phyloP scores from a whole-genome alignment of 2,329 filamentous ascomycete species.

The Capronia americana region DNA sequence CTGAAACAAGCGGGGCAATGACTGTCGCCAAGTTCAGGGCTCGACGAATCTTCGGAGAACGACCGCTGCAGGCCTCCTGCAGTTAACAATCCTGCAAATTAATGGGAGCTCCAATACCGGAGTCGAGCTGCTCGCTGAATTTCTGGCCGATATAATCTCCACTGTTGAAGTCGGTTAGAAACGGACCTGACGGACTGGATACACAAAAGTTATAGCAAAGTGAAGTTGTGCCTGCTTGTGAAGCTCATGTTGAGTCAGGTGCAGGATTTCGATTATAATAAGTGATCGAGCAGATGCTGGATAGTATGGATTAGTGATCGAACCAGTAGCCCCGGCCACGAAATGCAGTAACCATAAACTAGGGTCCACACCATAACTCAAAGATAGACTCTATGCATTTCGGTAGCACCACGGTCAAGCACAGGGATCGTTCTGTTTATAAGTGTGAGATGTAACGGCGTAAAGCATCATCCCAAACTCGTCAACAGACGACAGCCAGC shows the following conservation, averaged over 20 bases:
- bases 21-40: background rate
- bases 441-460: slow-evolving; percentile 55
- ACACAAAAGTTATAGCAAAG: too few species aligned
- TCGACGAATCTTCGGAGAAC: too few species aligned
- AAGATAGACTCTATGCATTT: background rate
- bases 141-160: too few species aligned
- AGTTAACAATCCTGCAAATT: too few species aligned
- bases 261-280: background rate
- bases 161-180: too few species aligned
- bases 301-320: slow-evolving; percentile 1
- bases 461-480: slow-evolving; percentile 63
- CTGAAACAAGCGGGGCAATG: background rate
- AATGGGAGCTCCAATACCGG: too few species aligned
- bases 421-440: slow-evolving; percentile 40
- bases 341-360: background rate
- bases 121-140: too few species aligned
- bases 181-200: too few species aligned
- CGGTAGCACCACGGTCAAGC: background rate
- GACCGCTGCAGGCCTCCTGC: too few species aligned
- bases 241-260: background rate
- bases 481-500: slow-evolving; percentile 59
- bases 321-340: too few species aligned
- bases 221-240: background rate
- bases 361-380: background rate
- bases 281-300: background rate